These are phyloP conservation scores for Kalmanozyma brasiliensis DNA, from an alignment of 1,284 basidiomycete species.

Conservation along the genomic window DNA sequence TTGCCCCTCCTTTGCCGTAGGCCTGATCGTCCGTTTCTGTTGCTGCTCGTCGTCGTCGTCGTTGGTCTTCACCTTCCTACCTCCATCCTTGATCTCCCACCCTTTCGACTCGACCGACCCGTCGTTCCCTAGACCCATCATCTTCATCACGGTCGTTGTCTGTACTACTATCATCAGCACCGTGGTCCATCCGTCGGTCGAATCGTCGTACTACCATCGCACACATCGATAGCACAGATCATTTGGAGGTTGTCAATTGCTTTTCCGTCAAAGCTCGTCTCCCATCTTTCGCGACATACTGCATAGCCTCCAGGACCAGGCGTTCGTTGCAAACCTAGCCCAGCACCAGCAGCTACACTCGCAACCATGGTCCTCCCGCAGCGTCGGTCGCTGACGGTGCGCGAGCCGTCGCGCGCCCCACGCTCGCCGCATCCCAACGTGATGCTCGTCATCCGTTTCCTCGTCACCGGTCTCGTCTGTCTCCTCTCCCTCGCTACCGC, in stretches of 20 bases:
- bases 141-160: slow-evolving; percentile 1
- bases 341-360: background rate
- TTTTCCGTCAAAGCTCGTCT: too few relatives aligned
- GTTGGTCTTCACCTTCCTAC: slow-evolving; percentile 1
- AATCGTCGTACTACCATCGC: slow-evolving; percentile 4
- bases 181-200: background rate
- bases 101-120: slow-evolving; percentile 26
- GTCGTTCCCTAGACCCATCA: slow-evolving; percentile 14
- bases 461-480: slow-evolving; percentile 63
- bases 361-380: slow-evolving; percentile 61
- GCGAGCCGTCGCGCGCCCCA: slow-evolving; percentile 36
- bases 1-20: background rate
- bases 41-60: background rate
- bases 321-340: background rate
- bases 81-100: slow-evolving; percentile 6
- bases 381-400: slow-evolving; percentile 56
- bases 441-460: slow-evolving; percentile 60
- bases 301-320: too few relatives aligned
- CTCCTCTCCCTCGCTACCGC: slow-evolving; percentile 58
- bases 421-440: slow-evolving; percentile 60
- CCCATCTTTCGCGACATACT: background rate
- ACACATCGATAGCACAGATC: too few relatives aligned
- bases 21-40: background rate
- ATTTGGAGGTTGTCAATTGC: too few relatives aligned
- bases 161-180: too few relatives aligned